Conservation (phyloP, 345 rosid genomes). For the Linum lewisii region DNA sequence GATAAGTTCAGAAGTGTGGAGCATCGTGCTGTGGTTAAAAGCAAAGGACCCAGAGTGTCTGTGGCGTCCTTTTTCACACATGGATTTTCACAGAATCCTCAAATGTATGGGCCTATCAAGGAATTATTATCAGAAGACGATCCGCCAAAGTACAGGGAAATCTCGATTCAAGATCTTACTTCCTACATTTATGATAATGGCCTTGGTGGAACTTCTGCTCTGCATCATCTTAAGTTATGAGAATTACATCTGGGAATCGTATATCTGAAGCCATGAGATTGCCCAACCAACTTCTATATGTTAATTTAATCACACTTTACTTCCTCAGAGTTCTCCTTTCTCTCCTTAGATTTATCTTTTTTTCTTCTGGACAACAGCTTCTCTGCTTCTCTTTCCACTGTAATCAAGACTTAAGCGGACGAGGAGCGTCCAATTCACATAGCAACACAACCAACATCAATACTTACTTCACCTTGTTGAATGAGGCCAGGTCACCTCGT, state of each 20-base stretch:
- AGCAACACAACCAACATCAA: too few relatives aligned
- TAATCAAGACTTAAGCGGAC: too few relatives aligned
- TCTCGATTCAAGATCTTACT: slow-evolving; percentile 19
- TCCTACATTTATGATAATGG: slow-evolving; percentile 21
- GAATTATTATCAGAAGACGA: slow-evolving; percentile 35
- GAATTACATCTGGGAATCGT: not conserved
- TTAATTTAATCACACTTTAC: too few relatives aligned
- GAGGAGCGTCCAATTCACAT: too few relatives aligned
- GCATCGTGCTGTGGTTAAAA: slow-evolving; percentile 37
- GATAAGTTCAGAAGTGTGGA: slow-evolving; percentile 35
- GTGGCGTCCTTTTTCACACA: slow-evolving; percentile 32
- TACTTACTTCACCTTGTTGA: too few relatives aligned
- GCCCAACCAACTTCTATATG: too few relatives aligned
- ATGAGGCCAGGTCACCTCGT: too few relatives aligned
- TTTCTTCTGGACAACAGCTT: too few relatives aligned
- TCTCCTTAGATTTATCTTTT: too few relatives aligned
- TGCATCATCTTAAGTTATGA: slow-evolving; percentile 22
- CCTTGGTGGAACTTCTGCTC: slow-evolving; percentile 32
- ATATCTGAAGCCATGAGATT: too few relatives aligned
- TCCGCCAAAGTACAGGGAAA: slow-evolving; percentile 28
- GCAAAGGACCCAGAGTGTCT: slow-evolving; percentile 35
- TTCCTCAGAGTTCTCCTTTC: too few relatives aligned
- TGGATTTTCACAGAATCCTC: not conserved
- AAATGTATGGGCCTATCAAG: slow-evolving; percentile 31
- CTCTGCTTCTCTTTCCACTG: too few relatives aligned